Evolutionary conservation across 805 yeast genomes (phyloP), one percentile per base, ranked within the genome.

Genomic region (Starmerella riodocensis): DNA sequence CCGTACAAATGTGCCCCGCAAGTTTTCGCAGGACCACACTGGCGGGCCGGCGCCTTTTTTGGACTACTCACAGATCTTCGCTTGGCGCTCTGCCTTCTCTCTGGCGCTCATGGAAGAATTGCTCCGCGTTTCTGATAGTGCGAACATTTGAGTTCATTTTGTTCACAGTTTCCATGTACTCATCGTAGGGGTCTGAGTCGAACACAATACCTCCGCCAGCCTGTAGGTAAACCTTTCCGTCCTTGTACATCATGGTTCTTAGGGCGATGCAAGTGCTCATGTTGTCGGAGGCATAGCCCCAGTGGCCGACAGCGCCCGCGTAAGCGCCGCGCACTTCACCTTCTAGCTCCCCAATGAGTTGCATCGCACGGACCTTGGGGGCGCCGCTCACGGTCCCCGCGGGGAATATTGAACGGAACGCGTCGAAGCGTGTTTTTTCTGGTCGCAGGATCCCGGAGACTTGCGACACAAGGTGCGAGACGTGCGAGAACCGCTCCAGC

Each of bases 301-400:
- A 91, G 58, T 81, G 80, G 6, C 99, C 98, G 16, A 91, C 97
- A 2, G 98, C 98, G 46, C 98, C 98, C 0, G 99, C 98, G 56
- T 91, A 91, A 7, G 88, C 86, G 33, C 97, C 98, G 56, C 98
- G 70, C 55, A 84, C 83, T 57, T 88, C 97, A 45, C 73, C 70
- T 57, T 91, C 98, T 34, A 88, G 64, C 57, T 83, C 93, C 16
- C 81, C 79, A 52, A 91, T 84, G 32, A 91, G 66, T 60, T 86
- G 93, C 97, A 91, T 91, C 8, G 98, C 98, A 53, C 73, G 75
- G 30, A 91, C 93, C 61, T 91, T 91, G 40, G 99, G 99, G 2
- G 99, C 97, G 29, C 99, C 99, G 40, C 93, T 78, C 11, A 88
- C 97, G 1, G 99, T 91, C 32, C 99, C 99, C 1, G 98, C 98